phyloP scores from a whole-genome alignment of 805 yeast genomes.

The Metschnikowia lochheadii region DNA sequence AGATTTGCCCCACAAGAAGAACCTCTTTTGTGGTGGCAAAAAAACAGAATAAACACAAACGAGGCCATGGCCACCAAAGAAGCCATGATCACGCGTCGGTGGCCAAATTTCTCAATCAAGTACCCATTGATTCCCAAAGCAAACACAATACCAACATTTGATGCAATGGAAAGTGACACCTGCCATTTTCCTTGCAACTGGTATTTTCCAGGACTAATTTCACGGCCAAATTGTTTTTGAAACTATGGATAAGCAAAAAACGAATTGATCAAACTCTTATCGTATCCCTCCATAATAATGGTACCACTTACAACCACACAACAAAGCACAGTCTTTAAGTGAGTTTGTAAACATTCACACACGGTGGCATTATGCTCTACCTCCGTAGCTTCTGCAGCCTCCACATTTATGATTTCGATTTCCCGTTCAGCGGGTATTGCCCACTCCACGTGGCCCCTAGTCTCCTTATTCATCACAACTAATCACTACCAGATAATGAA shows the following conservation, averaged over 20 bases:
- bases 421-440: neutral
- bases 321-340: slow-evolving; percentile 12
- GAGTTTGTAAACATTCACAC: slow-evolving; percentile 8
- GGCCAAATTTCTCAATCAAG: slow-evolving; percentile 42
- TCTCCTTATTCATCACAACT: too few relatives aligned
- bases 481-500: too few relatives aligned
- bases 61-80: slow-evolving; percentile 26
- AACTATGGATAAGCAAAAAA: slow-evolving; percentile 11
- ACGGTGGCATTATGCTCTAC: slow-evolving; percentile 19
- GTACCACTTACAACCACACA: slow-evolving; percentile 8
- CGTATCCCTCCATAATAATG: slow-evolving; percentile 13
- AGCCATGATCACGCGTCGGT: slow-evolving; percentile 32
- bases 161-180: slow-evolving; percentile 15
- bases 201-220: neutral
- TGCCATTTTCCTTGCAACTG: slow-evolving; percentile 20
- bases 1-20: slow-evolving; percentile 40
- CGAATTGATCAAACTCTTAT: slow-evolving; percentile 10
- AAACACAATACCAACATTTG: slow-evolving; percentile 28
- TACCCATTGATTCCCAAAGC: slow-evolving; percentile 43
- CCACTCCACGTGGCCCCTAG: too few relatives aligned
- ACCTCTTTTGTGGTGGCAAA: slow-evolving; percentile 40
- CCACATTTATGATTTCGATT: slow-evolving; percentile 4
- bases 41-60: slow-evolving; percentile 45
- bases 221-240: slow-evolving; percentile 7
- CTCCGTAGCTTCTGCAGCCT: slow-evolving; percentile 21